Base-by-base conservation (phyloP, 352 stramenopile genomes). In the Globisporangium apiculatum region DNA sequence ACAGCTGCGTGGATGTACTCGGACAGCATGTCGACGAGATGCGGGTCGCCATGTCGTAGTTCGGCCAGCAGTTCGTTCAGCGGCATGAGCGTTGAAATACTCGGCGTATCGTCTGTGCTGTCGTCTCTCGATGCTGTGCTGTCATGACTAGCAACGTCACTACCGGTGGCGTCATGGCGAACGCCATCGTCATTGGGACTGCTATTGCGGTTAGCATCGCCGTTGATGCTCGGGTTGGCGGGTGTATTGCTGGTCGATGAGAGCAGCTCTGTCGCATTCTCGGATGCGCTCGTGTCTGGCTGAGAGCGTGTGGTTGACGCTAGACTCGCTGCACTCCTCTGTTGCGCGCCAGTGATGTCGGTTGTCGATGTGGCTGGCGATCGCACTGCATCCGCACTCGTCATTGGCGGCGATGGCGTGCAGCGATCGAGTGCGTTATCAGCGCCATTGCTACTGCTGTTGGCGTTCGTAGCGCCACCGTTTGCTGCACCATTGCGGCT, bases 1-100 rank as follows among this genome's bases (percentile, higher is more conserved):
- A 73, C 64, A 9, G 69, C 69, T 0, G 58, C 64, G 54, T 73
- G 53, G 43, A 68, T 75, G 35, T 73, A 63, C 49, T 75, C 70
- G 2, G 70, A 65, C 7, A 78, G 70, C 17, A 61, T 55, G 40
- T 78, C 70, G 24, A 71, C 17, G 46, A 75, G 53, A 7, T 24
- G 53, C 5, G 50, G 37, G n/a, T 69, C 65, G 12, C 68, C 61
- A 0, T 65, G 66, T 4, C 64, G 58, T 7, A 68, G 53, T 9
- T 51, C 61, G 24, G 61, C 55, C 11, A 78, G 57, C 6, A 73
- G 60, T 5, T 67, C 65, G 49, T 73, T 59, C 2, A 78, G 59
- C 36, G 53, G 47, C 17, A 60, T 14, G 7, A 57, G 35, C 31
- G 55, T 60, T 11, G 40, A 8, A 43, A 14, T 48, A 48, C 2